Conservation (phyloP, 1,139 yeast species). For the Taphrina confusa region DNA sequence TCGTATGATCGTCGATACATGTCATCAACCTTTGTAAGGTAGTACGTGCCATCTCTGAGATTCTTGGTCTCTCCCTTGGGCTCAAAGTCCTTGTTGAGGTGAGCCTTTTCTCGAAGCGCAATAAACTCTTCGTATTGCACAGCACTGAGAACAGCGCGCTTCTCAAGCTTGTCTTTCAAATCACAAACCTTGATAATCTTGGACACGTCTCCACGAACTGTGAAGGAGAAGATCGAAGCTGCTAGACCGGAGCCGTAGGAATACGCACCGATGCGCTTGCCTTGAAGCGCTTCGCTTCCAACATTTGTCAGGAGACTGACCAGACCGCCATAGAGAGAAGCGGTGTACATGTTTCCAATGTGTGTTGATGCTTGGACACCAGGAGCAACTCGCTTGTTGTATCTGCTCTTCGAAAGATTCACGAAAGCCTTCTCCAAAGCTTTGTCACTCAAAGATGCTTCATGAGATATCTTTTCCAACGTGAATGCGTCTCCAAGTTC, state of each 20-base stretch:
- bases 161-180: slow-evolving; percentile 66
- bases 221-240: slow-evolving; percentile 78
- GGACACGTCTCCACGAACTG: slow-evolving; percentile 78
- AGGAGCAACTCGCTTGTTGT: slow-evolving; percentile 72
- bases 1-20: slow-evolving; percentile 58
- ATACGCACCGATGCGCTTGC: slow-evolving; percentile 84
- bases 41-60: slow-evolving; percentile 75
- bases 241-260: slow-evolving; percentile 99
- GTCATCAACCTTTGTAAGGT: slow-evolving; percentile 81
- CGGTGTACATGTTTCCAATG: slow-evolving; percentile 98
- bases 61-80: slow-evolving; percentile 79
- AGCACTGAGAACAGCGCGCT: slow-evolving; percentile 71
- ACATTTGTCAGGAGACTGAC: slow-evolving; percentile 77
- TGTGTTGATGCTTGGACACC: slow-evolving; percentile 87
- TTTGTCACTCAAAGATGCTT: slow-evolving; percentile 76
- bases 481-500: slow-evolving; percentile 45
- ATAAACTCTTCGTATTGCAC: slow-evolving; percentile 78
- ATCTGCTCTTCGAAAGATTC: slow-evolving; percentile 69
- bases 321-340: slow-evolving; percentile 84
- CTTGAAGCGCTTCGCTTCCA: slow-evolving; percentile 62
- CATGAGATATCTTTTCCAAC: slow-evolving; percentile 66
- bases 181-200: slow-evolving; percentile 65
- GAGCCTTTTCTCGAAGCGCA: slow-evolving; percentile 83
- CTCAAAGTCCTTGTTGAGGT: slow-evolving; percentile 71
- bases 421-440: slow-evolving; percentile 82